These are phyloP conservation scores for Stemphylium lycopersici DNA, from an alignment of 2,329 filamentous ascomycete genomes.

Conservation along the genomic window DNA sequence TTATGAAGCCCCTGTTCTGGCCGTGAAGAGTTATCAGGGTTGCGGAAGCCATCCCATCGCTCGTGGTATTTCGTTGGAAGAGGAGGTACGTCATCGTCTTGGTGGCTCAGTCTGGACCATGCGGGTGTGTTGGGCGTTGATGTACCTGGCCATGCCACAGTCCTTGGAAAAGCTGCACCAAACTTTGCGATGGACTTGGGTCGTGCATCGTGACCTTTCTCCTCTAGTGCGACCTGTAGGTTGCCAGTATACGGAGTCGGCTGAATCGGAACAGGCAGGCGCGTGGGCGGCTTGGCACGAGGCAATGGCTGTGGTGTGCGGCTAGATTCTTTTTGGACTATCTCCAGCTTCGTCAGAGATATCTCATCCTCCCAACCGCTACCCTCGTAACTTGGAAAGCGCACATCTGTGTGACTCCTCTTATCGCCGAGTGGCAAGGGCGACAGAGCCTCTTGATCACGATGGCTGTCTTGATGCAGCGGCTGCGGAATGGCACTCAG, in stretches of 20 bases:
- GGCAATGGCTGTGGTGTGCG: neutral
- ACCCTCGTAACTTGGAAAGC: conserved; percentile 34
- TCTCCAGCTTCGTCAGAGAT: conserved; percentile 22
- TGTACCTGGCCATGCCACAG: conserved; percentile 14
- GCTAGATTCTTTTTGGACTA: conserved; percentile 1
- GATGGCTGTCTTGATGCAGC: conserved; percentile 3
- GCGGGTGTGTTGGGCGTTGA: neutral
- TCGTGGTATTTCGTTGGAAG: conserved; percentile 31
- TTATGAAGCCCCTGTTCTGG: conserved; percentile 5
- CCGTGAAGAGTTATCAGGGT: neutral
- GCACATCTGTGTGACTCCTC: conserved; percentile 6
- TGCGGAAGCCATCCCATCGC: conserved; percentile 4
- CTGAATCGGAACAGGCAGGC: conserved; percentile 25
- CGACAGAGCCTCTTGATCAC: neutral
- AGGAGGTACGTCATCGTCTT: conserved; percentile 18
- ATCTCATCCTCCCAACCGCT: conserved; percentile 30
- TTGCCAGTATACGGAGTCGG: conserved; percentile 20
- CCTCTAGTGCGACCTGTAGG: conserved; percentile 14
- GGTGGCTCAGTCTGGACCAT: conserved; percentile 18
- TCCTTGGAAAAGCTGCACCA: neutral
- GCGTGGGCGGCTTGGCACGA: conserved; percentile 13
- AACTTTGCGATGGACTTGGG: neutral
- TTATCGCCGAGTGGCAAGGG: neutral
- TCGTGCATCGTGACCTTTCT: neutral
- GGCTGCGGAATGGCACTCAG: conserved; percentile 29